A percentile compares a stretch with the other conserved stretches of the same genome.
Conservation (phyloP, 495 filamentous ascomycete species). For the Penicillium herquei region DNA sequence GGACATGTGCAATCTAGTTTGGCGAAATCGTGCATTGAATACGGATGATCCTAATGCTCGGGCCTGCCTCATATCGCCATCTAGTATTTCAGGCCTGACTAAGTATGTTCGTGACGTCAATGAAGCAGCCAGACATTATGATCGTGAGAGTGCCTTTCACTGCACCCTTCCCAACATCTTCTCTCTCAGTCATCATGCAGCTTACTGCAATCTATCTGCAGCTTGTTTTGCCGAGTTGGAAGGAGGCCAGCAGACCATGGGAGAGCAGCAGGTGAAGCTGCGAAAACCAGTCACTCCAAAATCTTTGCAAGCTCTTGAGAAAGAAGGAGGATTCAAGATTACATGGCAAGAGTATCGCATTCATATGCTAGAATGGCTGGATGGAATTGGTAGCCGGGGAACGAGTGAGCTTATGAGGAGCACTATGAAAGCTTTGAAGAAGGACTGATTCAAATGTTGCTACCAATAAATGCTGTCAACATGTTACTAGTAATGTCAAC, state of each 20-base stretch:
- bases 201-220: slow-evolving; percentile 64
- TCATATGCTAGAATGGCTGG: slow-evolving; percentile 70
- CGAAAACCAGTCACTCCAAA: slow-evolving; percentile 74
- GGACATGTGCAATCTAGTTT: slow-evolving; percentile 85
- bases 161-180: slow-evolving; percentile 58
- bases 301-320: slow-evolving; percentile 59
- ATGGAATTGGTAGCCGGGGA: slow-evolving; percentile 61
- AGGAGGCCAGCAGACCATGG: slow-evolving; percentile 55
- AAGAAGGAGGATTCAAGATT: slow-evolving; percentile 67
- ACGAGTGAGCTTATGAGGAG: slow-evolving; percentile 74
- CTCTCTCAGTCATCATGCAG: slow-evolving; percentile 66
- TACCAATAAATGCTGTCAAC: neutral
- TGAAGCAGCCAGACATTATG: slow-evolving; percentile 32
- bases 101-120: slow-evolving; percentile 43
- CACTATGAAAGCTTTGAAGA: slow-evolving; percentile 72
- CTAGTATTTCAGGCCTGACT: slow-evolving; percentile 47
- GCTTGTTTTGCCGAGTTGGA: slow-evolving; percentile 60
- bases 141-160: slow-evolving; percentile 39
- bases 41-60: slow-evolving; percentile 65
- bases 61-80: slow-evolving; percentile 64
- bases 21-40: slow-evolving; percentile 75
- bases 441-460: slow-evolving; percentile 18
- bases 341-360: slow-evolving; percentile 73
- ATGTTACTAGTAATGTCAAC: too few species aligned
- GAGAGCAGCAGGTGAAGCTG: slow-evolving; percentile 52